Percentiles rank a stretch among this genome's conserved stretches.
Evolutionary conservation across 768 basidiomycete genomes (phyloP).

Genomic region (Boletus coccyginus): DNA sequence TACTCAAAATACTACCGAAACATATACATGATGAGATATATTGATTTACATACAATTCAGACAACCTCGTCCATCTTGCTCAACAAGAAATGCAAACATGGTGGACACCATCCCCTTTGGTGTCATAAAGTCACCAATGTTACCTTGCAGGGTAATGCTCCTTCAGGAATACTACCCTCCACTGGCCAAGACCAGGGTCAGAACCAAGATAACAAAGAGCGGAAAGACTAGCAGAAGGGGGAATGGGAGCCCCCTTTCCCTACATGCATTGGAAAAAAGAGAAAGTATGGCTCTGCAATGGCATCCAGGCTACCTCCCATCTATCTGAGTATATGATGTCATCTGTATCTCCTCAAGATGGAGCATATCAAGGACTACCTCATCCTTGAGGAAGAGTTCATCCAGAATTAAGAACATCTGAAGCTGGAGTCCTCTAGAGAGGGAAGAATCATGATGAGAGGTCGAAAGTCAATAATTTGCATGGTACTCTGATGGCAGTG

Average conservation of each 20-base stretch:
- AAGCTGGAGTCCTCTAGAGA: constrained; percentile 86
- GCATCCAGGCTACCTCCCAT: constrained; percentile 91
- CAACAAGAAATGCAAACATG: constrained; percentile 17
- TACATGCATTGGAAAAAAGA: constrained; percentile 96
- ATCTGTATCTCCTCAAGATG: constrained; percentile 91
- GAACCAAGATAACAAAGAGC: constrained; percentile 50
- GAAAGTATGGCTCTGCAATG: constrained; percentile 85
- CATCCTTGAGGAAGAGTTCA: constrained; percentile 92
- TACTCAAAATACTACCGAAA: too few species aligned
- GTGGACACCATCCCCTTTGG: constrained; percentile 10
- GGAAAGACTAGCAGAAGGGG: constrained; percentile 62
- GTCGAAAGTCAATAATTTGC: constrained; percentile 88
- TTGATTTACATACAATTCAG: too few species aligned
- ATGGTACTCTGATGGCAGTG: constrained; percentile 97
- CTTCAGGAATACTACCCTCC: constrained; percentile 52
- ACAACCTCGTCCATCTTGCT: constrained; percentile 8
- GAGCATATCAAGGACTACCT: constrained; percentile 99
- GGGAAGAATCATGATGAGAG: constrained; percentile 94
- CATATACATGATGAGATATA: too few species aligned
- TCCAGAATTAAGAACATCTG: constrained; percentile 87
- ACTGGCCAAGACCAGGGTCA: constrained; percentile 38
- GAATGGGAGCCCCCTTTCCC: constrained; percentile 99
- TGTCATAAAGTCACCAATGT: constrained; percentile 1
- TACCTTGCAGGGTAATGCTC: constrained; percentile 62
- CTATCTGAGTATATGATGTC: constrained; percentile 92